phyloP scores from a whole-genome alignment of 768 basidiomycete species.

The Podaxis pistillaris region DNA sequence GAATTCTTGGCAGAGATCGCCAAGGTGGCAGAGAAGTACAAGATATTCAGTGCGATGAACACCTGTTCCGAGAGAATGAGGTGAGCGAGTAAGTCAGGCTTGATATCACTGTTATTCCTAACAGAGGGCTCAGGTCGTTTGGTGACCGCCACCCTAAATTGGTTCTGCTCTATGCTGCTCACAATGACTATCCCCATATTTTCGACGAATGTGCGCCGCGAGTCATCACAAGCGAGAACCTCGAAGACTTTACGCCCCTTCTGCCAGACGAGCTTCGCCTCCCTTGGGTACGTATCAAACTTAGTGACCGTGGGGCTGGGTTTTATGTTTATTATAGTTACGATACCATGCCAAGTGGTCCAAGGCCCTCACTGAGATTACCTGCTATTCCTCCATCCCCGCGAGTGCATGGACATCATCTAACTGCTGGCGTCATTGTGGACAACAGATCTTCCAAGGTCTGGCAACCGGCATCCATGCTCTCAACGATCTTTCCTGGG shows the following conservation, averaged over 20 bases:
- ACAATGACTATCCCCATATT: conserved; percentile 8
- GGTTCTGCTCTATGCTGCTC: conserved; percentile 9
- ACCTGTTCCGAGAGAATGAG: conserved; percentile 13
- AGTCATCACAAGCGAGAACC: conserved; percentile 6
- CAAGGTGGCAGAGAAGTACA: conserved; percentile 16
- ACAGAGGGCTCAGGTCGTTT: not conserved
- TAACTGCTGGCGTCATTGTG: not conserved
- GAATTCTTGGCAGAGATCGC: conserved; percentile 13
- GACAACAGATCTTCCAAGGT: not conserved
- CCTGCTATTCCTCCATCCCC: not conserved
- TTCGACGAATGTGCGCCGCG: conserved; percentile 5
- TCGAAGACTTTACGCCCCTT: conserved; percentile 4
- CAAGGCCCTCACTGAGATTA: not conserved
- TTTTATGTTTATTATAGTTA: not conserved
- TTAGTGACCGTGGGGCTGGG: rapidly evolving
- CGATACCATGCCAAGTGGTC: conserved; percentile 10
- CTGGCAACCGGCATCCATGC: not conserved
- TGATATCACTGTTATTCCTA: not conserved
- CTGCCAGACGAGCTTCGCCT: conserved; percentile 1
- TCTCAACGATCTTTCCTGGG: not conserved
- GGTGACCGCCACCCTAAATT: conserved; percentile 10
- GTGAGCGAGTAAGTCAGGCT: not conserved
- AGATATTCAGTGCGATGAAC: conserved; percentile 17
- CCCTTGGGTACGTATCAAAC: not conserved
- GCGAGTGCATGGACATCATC: not conserved